Conservation (phyloP, 805 yeast species). For the Pichia rugopelliculosa region DNA sequence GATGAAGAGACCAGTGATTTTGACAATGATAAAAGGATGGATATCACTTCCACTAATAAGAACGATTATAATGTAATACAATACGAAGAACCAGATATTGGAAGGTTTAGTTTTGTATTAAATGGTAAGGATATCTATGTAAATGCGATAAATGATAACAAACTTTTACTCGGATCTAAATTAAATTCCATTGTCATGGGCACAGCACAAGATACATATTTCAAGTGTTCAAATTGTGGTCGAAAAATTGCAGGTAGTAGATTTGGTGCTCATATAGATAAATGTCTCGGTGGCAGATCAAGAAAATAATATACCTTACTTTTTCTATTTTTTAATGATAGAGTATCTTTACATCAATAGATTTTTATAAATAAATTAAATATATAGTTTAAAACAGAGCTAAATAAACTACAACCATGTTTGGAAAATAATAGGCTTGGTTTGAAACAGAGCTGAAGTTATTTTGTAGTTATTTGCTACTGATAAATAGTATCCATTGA, state of each 20-base stretch:
- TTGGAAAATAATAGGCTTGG: too few species aligned
- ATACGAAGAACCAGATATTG: constrained; percentile 22
- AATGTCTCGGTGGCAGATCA: constrained; percentile 73
- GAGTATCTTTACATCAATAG: too few species aligned
- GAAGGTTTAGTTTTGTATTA: constrained; percentile 20
- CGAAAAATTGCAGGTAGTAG: constrained; percentile 86
- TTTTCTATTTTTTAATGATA: neutral
- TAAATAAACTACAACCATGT: too few species aligned
- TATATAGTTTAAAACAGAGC: too few species aligned
- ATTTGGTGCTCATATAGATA: constrained; percentile 87
- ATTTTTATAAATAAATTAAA: too few species aligned
- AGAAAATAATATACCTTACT: constrained; percentile 27
- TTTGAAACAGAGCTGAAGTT: neutral
- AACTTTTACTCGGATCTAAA: constrained; percentile 10
- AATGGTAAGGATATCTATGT: constrained; percentile 29
- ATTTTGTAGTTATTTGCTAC: neutral
- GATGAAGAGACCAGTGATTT: neutral
- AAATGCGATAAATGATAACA: constrained; percentile 13
- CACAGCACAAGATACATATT: constrained; percentile 38
- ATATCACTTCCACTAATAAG: neutral
- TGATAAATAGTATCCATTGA: constrained; percentile 2
- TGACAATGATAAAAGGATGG: neutral
- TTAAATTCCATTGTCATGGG: constrained; percentile 9
- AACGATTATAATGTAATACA: neutral
- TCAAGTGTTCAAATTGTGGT: constrained; percentile 73